phyloP scores from a whole-genome alignment of 495 filamentous ascomycete genomes.

The Penicillium antarcticum region DNA sequence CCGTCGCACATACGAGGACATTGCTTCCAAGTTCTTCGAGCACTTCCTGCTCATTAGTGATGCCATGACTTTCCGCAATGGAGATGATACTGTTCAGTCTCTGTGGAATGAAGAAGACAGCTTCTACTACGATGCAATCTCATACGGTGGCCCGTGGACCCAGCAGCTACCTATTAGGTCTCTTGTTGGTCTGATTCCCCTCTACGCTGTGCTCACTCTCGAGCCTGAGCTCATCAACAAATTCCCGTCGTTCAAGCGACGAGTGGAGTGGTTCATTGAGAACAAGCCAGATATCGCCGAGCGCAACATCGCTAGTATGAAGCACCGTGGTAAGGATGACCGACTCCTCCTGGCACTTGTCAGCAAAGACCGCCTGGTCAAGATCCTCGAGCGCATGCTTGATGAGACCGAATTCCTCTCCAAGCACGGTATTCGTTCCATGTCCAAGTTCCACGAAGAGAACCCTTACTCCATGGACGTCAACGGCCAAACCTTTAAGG shows the following conservation, averaged over 20 bases:
- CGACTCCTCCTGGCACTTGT: slow-evolving; percentile 82
- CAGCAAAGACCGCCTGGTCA: slow-evolving; percentile 79
- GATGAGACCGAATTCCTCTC: slow-evolving; percentile 92
- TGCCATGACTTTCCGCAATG: slow-evolving; percentile 88
- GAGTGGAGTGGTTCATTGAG: slow-evolving; percentile 88
- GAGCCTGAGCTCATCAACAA: slow-evolving; percentile 91
- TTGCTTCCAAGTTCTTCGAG: slow-evolving; percentile 98
- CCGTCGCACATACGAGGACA: slow-evolving; percentile 94
- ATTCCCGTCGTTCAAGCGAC: slow-evolving; percentile 90
- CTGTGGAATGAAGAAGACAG: slow-evolving; percentile 92
- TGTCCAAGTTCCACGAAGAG: slow-evolving; percentile 90
- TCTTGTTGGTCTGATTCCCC: slow-evolving; percentile 86
- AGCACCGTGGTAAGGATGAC: slow-evolving; percentile 81
- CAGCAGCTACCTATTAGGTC: slow-evolving; percentile 90
- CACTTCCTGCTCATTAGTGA: slow-evolving; percentile 97
- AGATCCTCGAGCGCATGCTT: slow-evolving; percentile 87
- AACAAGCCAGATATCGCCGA: slow-evolving; percentile 81
- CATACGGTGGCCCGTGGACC: slow-evolving; percentile 87
- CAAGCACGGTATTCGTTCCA: slow-evolving; percentile 83
- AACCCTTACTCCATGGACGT: slow-evolving; percentile 94
- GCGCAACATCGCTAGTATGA: slow-evolving; percentile 89
- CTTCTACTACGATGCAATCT: slow-evolving; percentile 98
- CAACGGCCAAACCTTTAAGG: slow-evolving; percentile 84
- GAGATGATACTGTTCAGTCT: slow-evolving; percentile 69
- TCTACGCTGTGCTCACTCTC: slow-evolving; percentile 86